phyloP scores from a whole-genome alignment of 2,329 filamentous ascomycete species.

The Macrophomina pseudophaseolina region DNA sequence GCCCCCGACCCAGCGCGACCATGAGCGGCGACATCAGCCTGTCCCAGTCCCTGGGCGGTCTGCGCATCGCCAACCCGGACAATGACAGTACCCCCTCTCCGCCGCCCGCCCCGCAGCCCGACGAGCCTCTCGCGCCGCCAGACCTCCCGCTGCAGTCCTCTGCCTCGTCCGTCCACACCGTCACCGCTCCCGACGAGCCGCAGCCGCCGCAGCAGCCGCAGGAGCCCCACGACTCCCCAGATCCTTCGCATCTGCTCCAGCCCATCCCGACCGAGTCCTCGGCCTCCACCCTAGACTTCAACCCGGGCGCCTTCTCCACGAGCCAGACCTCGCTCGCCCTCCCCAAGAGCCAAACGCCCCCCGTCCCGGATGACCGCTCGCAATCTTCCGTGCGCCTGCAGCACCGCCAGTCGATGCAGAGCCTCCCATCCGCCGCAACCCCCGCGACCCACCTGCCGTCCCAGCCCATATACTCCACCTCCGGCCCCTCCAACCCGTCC shows the following conservation, averaged over 20 bases:
- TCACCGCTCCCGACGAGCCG: slow-evolving; percentile 42
- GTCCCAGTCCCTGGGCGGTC: slow-evolving; percentile 86
- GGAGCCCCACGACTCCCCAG: slow-evolving; percentile 33
- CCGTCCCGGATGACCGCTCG: slow-evolving; percentile 34
- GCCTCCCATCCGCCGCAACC: slow-evolving; percentile 49
- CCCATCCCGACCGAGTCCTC: slow-evolving; percentile 36
- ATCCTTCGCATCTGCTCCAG: slow-evolving; percentile 39
- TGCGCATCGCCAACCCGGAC: slow-evolving; percentile 97
- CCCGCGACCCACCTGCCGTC: slow-evolving; percentile 38
- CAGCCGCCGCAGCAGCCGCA: slow-evolving; percentile 25
- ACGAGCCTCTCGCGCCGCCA: slow-evolving; percentile 26
- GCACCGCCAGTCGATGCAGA: slow-evolving; percentile 49
- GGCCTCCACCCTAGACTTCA: slow-evolving; percentile 45
- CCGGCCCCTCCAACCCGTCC: slow-evolving; percentile 34
- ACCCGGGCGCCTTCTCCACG: slow-evolving; percentile 46
- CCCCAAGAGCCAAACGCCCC: slow-evolving; percentile 36
- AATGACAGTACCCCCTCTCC: slow-evolving; percentile 58
- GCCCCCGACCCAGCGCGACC: slow-evolving; percentile 30
- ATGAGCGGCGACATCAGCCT: slow-evolving; percentile 96
- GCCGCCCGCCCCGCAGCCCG: slow-evolving; percentile 31
- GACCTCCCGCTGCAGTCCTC: slow-evolving; percentile 37
- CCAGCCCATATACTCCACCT: slow-evolving; percentile 37
- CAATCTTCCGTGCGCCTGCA: slow-evolving; percentile 40
- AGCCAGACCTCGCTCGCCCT: slow-evolving; percentile 28
- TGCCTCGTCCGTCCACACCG: slow-evolving; percentile 43